Evolutionary conservation across 164 flowering plant species (phyloP), one percentile per base, ranked within the genome.

Genomic region (Houttuynia cordata): DNA sequence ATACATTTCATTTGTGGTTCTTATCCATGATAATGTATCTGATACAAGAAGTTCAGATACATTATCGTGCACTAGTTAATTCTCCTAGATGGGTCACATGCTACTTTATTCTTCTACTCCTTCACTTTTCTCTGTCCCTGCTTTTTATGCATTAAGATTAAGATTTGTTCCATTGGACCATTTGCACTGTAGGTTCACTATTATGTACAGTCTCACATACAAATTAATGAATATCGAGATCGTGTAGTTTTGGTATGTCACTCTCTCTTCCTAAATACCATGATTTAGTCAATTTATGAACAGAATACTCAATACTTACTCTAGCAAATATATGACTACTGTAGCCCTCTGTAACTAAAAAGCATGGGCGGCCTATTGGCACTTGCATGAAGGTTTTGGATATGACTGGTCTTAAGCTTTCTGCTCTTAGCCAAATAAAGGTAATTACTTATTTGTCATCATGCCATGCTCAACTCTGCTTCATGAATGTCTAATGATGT

Each of bases 171-270:
- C 20, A 62, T n/a, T 62, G 9, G 45, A 40, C 67, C 25, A 67
- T 21, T 68, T 56, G 62, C 30, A 4, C 62, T 73, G 57, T 66
- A 93, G 99, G 85, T 83, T 47, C 68, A 91, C 68, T 81, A 79
- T 71, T 94, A 94, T 80, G 82, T 88, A 57, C 99, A 94, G 66
- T 94, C 99, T 25, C 97, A 94, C 68, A 94, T 94, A 74, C 99
- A 94, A 73, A 75, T 94, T 77, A 94, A 94, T 71, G 99, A 94
- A 73, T 94, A 88, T 67, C 78, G 99, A 71, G 99, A 94, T 66
- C 88, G 96, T 58, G 87, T 94, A 10, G 62, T 94, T 67, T 70
- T 94, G 82, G 99, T 90, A 64, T 74, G 86, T 76, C 8, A 2
- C 40, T 30, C 22, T 41, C 53, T n/a, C n/a, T n/a, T n/a, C n/a